A percentile compares a stretch with the other conserved stretches of the same genome.
phyloP scores from a whole-genome alignment of 768 basidiomycete genomes.

The Mrakia gelida region DNA sequence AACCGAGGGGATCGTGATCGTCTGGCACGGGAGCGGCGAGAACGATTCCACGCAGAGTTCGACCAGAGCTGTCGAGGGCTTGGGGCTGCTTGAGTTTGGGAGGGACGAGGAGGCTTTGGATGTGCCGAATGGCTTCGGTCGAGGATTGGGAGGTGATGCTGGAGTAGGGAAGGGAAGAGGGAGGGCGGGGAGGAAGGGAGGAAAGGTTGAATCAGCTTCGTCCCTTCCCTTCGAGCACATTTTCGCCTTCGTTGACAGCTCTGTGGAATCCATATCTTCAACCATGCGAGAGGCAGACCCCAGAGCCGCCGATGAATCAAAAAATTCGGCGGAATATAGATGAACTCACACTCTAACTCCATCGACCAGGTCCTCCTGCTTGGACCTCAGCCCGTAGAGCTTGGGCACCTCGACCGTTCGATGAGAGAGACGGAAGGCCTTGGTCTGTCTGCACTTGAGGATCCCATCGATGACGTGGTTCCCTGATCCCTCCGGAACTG shows the following conservation, averaged over 20 bases:
- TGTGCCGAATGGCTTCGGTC: constrained; percentile 6
- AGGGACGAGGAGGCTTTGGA: neutral
- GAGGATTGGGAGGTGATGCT: constrained; percentile 6
- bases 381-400: neutral
- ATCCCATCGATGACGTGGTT: neutral
- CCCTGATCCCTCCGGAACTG: neutral
- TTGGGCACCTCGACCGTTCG: neutral
- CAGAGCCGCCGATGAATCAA: neutral
- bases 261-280: neutral
- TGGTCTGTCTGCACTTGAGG: neutral
- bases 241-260: neutral
- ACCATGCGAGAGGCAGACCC: neutral
- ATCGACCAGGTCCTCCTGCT: neutral
- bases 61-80: neutral
- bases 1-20: neutral
- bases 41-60: neutral
- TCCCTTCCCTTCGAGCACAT: neutral
- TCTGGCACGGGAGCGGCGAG: neutral
- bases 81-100: constrained; percentile 10
- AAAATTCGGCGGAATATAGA: neutral
- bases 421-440: neutral
- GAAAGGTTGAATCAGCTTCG: neutral
- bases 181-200: neutral
- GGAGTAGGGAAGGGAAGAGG: no score
- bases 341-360: constrained; percentile 2